Evolutionary conservation across 129 eudicot genomes (phyloP).

Genomic region (Pseudognaphalium luteoalbum): DNA sequence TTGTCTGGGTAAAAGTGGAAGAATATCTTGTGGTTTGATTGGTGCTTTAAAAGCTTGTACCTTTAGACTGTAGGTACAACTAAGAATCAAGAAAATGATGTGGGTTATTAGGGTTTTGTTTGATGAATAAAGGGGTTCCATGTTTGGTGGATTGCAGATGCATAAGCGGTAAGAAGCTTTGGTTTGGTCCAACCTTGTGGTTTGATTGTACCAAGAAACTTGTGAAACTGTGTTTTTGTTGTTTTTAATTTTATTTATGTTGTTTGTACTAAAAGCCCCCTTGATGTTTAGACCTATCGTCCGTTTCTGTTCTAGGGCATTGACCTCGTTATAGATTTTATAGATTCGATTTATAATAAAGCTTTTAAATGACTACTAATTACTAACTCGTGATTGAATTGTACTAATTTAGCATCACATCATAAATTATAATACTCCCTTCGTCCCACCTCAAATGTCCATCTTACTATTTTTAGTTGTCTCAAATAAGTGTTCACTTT

Average conservation of each 20-base stretch:
- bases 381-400: too few species aligned
- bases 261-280: constrained; percentile 15
- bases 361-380: too few species aligned
- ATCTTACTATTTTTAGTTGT: too few species aligned
- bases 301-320: neutral
- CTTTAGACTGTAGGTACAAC: constrained; percentile 8
- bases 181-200: constrained; percentile 8
- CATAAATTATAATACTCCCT: too few species aligned
- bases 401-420: too few species aligned
- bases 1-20: constrained; percentile 81
- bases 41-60: constrained; percentile 50
- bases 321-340: too few species aligned
- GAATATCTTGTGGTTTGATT: constrained; percentile 61
- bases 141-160: constrained; percentile 33
- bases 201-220: neutral
- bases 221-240: neutral
- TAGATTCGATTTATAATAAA: too few species aligned
- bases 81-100: neutral
- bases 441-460: too few species aligned
- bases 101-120: constrained; percentile 35
- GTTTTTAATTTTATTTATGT: neutral
- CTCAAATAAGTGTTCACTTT: too few species aligned
- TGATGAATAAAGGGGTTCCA: constrained; percentile 31
- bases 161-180: constrained; percentile 10
- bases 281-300: constrained; percentile 9